Conservation (phyloP, 768 basidiomycete genomes). For the Boletus pseudo-olivaceus region DNA sequence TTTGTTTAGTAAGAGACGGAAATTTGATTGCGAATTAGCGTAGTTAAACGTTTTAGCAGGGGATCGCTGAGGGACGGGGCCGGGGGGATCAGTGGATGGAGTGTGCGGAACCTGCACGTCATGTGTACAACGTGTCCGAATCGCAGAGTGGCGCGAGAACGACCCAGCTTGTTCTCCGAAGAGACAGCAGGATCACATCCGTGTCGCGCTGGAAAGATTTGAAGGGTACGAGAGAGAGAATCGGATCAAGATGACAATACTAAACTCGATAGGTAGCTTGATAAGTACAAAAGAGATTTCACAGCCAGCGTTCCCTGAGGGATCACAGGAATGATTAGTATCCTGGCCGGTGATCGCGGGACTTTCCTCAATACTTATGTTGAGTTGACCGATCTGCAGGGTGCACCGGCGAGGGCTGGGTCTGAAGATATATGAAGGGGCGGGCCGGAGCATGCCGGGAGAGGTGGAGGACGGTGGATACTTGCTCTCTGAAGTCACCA, state of each 20-base stretch:
- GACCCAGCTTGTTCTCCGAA: neutral
- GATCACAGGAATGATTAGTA: constrained; percentile 2
- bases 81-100: constrained; percentile 1
- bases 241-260: neutral
- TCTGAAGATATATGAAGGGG: constrained; percentile 6
- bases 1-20: constrained; percentile 20
- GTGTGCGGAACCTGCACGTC: neutral
- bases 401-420: constrained; percentile 13
- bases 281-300: constrained; percentile 11
- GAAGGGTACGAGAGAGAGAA: neutral
- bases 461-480: neutral
- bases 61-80: constrained; percentile 19
- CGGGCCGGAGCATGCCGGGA: constrained; percentile 10
- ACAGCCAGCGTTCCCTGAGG: neutral
- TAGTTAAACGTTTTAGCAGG: constrained; percentile 31
- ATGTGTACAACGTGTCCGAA: constrained; percentile 1
- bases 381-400: constrained; percentile 21
- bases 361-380: constrained; percentile 15
- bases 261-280: constrained; percentile 6
- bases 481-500: neutral
- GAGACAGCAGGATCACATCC: constrained; percentile 4
- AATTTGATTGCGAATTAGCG: constrained; percentile 29
- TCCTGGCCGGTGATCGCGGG: constrained; percentile 21
- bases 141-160: neutral
- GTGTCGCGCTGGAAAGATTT: neutral